Percentiles rank a stretch among this genome's conserved stretches.
These are phyloP conservation scores for Dioszegia hungarica DNA, from an alignment of 768 basidiomycete genomes.

Conservation along the genomic window DNA sequence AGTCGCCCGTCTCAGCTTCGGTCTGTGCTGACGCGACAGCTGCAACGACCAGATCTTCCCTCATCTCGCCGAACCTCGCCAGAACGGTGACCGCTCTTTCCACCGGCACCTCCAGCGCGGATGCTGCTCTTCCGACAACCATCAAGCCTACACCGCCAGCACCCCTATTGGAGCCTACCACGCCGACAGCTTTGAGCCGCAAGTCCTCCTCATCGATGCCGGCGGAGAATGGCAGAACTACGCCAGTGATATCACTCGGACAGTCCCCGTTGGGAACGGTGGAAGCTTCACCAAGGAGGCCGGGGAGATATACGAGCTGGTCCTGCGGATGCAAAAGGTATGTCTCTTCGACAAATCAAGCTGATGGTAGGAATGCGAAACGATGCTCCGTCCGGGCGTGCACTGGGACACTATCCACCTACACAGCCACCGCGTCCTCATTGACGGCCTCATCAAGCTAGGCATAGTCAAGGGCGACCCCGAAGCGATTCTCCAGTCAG, in stretches of 20 bases:
- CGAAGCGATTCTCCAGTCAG: slow-evolving; percentile 62
- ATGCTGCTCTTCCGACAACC: slow-evolving; percentile 34
- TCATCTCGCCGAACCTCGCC: slow-evolving; percentile 21
- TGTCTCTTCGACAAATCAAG: slow-evolving; percentile 2
- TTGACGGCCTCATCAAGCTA: slow-evolving; percentile 71
- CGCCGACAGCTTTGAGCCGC: slow-evolving; percentile 55
- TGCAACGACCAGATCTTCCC: slow-evolving; percentile 67
- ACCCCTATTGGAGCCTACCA: slow-evolving; percentile 46
- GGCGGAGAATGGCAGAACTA: slow-evolving; percentile 82
- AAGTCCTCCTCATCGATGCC: slow-evolving; percentile 84
- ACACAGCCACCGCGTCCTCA: slow-evolving; percentile 73
- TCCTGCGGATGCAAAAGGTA: slow-evolving; percentile 84
- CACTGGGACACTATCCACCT: slow-evolving; percentile 89
- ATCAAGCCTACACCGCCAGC: slow-evolving; percentile 10
- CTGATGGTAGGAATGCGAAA: slow-evolving; percentile 60
- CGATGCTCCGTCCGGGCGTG: slow-evolving; percentile 64
- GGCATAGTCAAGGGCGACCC: slow-evolving; percentile 72
- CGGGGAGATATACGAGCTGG: slow-evolving; percentile 75
- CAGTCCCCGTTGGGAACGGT: slow-evolving; percentile 70
- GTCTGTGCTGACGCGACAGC: slow-evolving; percentile 50
- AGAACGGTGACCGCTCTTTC: slow-evolving; percentile 32
- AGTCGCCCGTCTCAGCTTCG: slow-evolving; percentile 4
- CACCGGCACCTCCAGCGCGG: slow-evolving; percentile 25
- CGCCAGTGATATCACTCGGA: slow-evolving; percentile 59
- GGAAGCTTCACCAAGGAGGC: slow-evolving; percentile 82